Percentiles rank a stretch among this genome's conserved stretches.
Evolutionary conservation across 805 yeast genomes (phyloP).

Genomic region (Nadsonia fulvescens): DNA sequence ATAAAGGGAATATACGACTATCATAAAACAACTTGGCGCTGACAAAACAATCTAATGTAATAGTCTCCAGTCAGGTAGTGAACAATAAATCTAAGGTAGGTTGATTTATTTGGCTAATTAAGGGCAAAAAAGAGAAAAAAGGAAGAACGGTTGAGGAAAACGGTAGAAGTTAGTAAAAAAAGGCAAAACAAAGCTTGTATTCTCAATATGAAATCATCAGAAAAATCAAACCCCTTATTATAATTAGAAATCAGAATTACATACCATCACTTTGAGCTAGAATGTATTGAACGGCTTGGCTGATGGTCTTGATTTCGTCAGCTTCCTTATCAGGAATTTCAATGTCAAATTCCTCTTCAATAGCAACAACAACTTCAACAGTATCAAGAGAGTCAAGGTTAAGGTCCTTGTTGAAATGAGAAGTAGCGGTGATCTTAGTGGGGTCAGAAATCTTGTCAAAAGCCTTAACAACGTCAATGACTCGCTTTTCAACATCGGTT

Average conservation of each 20-base stretch:
- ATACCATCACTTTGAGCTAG: slow-evolving; percentile 25
- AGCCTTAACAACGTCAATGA: slow-evolving; percentile 55
- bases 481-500: slow-evolving; percentile 69
- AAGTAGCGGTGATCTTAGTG: slow-evolving; percentile 20
- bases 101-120: too few species aligned
- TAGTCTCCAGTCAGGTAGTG: too few species aligned
- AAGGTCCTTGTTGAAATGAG: slow-evolving; percentile 32
- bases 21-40: too few species aligned
- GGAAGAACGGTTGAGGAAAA: too few species aligned
- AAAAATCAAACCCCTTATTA: too few species aligned
- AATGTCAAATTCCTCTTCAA: slow-evolving; percentile 62
- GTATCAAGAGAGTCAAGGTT: slow-evolving; percentile 82
- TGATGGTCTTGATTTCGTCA: slow-evolving; percentile 75
- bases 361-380: slow-evolving; percentile 84
- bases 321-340: slow-evolving; percentile 58
- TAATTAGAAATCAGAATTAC: slow-evolving; percentile 6
- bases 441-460: slow-evolving; percentile 26
- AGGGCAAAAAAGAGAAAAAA: too few species aligned
- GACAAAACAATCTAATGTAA: too few species aligned
- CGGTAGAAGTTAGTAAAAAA: too few species aligned
- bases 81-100: too few species aligned
- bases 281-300: slow-evolving; percentile 73
- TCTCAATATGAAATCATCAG: too few species aligned
- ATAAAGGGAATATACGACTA: too few species aligned
- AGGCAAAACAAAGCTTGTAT: too few species aligned